Base-by-base conservation (phyloP, 1,284 basidiomycete species). In the Heterobasidion annosum region DNA sequence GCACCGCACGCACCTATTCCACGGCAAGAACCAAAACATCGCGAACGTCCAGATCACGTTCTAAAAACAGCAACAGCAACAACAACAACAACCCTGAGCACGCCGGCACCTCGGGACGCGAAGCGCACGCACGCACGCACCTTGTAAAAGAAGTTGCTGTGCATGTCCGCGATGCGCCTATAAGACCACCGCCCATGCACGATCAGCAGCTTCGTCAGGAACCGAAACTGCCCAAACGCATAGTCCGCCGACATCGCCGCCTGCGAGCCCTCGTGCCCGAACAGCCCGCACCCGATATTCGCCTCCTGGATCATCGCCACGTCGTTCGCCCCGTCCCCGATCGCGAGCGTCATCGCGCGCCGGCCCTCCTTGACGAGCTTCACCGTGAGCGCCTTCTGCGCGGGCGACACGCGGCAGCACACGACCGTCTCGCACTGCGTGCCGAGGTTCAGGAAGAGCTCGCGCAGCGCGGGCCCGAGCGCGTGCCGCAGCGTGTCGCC, bases 241-340 rank as follows among this genome's bases (percentile, higher is more conserved):
- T 98, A 98, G 70, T 98, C 96, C 13, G 96, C 94, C 19, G 93
- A 97, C 94, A 98, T 98, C 47, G 95, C 94, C 25, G 96, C 96
- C 70, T 99, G 96, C 19, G 93, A 95, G 53, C 96, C 96, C 68
- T 99, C 96, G 48, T 96, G 81, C 52, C 96, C 96, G 58, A 93
- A 84, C 32, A 98, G 77, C 32, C 96, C 96, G 64, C 95, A 93
- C 5, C 96, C 96, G 61, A 97, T 87, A 68, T 98, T 96, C 37
- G 96, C 96, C 65, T 98, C 95, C 68, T 99, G 96, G 60, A 99
- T 99, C 93, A 96, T 96, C 3, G 92, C 92, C 9, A 96, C 93
- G 64, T 96, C 93, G 64, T 95, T 96, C 13, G 93, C 93, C 54
- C 96, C 96, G 63, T 99, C 96, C 10, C 96, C 96, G 57, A 99